Evolutionary conservation across 1,284 basidiomycete species (phyloP).

Genomic region (Austroboletus niveus): DNA sequence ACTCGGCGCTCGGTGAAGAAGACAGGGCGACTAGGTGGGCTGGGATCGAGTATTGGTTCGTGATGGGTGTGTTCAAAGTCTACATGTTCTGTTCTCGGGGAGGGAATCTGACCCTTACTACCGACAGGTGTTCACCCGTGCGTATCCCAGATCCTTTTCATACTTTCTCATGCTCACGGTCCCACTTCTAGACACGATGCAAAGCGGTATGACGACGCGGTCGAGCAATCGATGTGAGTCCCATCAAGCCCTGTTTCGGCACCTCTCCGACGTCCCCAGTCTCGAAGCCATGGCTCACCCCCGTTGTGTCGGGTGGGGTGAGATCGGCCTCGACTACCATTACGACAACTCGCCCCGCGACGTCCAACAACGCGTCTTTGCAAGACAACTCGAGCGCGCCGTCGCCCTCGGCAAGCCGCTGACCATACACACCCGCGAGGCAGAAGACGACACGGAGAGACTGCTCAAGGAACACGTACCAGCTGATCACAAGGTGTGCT

Average conservation of each 20-base stretch:
- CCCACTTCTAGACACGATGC: slow-evolving; percentile 60
- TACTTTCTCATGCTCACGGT: neutral
- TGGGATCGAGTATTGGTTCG: slow-evolving; percentile 71
- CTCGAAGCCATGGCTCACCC: slow-evolving; percentile 74
- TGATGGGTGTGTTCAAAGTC: slow-evolving; percentile 54
- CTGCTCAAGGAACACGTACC: slow-evolving; percentile 75
- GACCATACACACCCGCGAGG: slow-evolving; percentile 79
- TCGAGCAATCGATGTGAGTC: slow-evolving; percentile 67
- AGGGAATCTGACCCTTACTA: neutral
- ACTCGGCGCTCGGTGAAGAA: slow-evolving; percentile 58
- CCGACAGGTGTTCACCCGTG: slow-evolving; percentile 70
- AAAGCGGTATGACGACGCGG: slow-evolving; percentile 59
- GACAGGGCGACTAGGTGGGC: slow-evolving; percentile 53
- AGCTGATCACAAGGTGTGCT: slow-evolving; percentile 56
- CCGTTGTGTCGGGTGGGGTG: slow-evolving; percentile 80
- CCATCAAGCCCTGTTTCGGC: neutral
- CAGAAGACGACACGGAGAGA: slow-evolving; percentile 74
- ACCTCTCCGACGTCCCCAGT: slow-evolving; percentile 33
- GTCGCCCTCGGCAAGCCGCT: slow-evolving; percentile 67
- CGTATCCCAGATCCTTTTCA: slow-evolving; percentile 22
- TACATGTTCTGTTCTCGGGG: neutral
- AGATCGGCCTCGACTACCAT: slow-evolving; percentile 83
- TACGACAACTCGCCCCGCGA: slow-evolving; percentile 73
- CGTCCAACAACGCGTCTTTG: slow-evolving; percentile 63
- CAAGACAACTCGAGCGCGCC: slow-evolving; percentile 64